phyloP scores from a whole-genome alignment of 495 filamentous ascomycete genomes.

The Hypoxylon crocopeplum region DNA sequence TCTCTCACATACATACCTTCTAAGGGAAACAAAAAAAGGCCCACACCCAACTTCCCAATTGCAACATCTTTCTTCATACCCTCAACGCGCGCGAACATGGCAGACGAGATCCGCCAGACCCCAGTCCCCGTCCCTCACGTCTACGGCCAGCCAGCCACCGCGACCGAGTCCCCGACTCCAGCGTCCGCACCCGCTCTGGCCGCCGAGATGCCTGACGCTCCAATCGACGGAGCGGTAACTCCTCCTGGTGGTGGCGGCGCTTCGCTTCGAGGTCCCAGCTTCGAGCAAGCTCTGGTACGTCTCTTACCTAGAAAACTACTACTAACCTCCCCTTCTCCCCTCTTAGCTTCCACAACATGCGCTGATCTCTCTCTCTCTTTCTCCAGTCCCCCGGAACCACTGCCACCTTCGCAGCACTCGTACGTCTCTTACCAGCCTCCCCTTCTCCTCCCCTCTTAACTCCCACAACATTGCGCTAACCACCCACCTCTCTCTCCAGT shows the following conservation, averaged over 20 bases:
- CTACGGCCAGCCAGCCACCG: conserved; percentile 29
- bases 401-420: neutral
- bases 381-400: too few relatives aligned
- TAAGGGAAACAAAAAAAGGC: too few relatives aligned
- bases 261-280: neutral
- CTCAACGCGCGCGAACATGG: conserved; percentile 9
- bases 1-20: too few relatives aligned
- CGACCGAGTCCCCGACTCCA: neutral
- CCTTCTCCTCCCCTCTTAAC: neutral
- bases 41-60: too few relatives aligned
- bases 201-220: too few relatives aligned
- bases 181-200: neutral
- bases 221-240: too few relatives aligned
- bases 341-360: conserved; percentile 13
- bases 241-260: too few relatives aligned
- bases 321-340: neutral
- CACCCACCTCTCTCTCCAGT: conserved; percentile 18
- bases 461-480: conserved; percentile 23
- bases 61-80: neutral
- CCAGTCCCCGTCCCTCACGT: conserved; percentile 35
- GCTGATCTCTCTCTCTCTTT: too few relatives aligned
- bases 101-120: conserved; percentile 35
- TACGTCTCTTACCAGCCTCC: too few relatives aligned
- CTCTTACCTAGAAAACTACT: neutral
- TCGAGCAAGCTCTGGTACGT: conserved; percentile 1